These are phyloP conservation scores for Lepraria neglecta DNA, from an alignment of 495 filamentous ascomycete genomes.

Conservation along the genomic window DNA sequence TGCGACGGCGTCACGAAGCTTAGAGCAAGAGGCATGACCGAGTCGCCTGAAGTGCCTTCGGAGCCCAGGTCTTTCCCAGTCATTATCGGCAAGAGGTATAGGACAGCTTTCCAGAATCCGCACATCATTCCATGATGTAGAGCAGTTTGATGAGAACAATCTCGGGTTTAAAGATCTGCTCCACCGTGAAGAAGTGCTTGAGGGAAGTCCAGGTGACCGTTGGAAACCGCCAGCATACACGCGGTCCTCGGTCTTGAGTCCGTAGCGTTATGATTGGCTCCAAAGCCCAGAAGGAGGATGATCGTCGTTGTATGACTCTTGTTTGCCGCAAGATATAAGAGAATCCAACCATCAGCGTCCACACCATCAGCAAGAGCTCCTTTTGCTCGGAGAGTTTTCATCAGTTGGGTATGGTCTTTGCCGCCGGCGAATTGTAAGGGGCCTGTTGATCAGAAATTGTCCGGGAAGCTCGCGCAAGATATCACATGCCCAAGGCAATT, in stretches of 20 bases:
- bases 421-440: conserved; percentile 24
- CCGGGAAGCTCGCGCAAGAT: background rate
- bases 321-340: conserved; percentile 15
- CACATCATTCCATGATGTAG: background rate
- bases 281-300: background rate
- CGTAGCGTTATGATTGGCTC: conserved; percentile 3
- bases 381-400: conserved; percentile 16
- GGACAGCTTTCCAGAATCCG: background rate
- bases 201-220: background rate
- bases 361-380: conserved; percentile 19
- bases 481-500: background rate
- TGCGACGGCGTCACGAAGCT: too few relatives aligned
- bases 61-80: background rate
- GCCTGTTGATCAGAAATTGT: background rate
- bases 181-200: background rate
- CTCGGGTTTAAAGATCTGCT: background rate
- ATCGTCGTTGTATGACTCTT: background rate
- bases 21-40: background rate
- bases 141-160: background rate
- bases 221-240: background rate
- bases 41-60: background rate
- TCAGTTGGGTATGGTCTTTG: conserved; percentile 11
- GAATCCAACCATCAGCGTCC: conserved; percentile 12
- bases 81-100: background rate
- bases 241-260: background rate